These are phyloP conservation scores for Dalbergia cultrata DNA, from an alignment of 306 rosid species.

Conservation along the genomic window DNA sequence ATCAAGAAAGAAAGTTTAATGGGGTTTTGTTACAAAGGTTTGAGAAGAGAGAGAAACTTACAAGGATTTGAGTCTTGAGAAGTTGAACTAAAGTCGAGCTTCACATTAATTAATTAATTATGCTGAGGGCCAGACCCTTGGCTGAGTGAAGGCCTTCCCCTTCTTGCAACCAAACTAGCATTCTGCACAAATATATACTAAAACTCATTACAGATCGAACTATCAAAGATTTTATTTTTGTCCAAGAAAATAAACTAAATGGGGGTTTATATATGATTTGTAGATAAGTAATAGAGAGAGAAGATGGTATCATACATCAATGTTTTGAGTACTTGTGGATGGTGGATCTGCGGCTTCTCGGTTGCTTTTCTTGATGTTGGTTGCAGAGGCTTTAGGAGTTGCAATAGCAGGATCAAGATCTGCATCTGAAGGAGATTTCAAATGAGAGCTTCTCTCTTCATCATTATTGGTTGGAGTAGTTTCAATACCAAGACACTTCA, in stretches of 20 bases:
- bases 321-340: neutral
- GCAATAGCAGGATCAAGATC: neutral
- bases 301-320: neutral
- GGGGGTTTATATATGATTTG: neutral
- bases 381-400: neutral
- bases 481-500: slow-evolving; percentile 54
- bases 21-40: neutral
- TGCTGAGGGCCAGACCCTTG: slow-evolving; percentile 25
- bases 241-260: neutral
- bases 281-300: neutral
- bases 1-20: neutral
- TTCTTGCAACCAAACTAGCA: neutral
- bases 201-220: neutral
- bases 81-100: neutral
- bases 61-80: slow-evolving; percentile 3
- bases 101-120: neutral
- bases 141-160: slow-evolving; percentile 33
- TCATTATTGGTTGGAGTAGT: neutral
- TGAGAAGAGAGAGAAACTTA: slow-evolving; percentile 11
- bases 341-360: slow-evolving; percentile 37
- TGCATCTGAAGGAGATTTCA: neutral
- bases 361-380: neutral
- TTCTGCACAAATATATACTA: slow-evolving; percentile 5
- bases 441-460: neutral
- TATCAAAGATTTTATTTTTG: neutral